phyloP scores from a whole-genome alignment of 2,329 filamentous ascomycete genomes.

The Xylaria sp. region DNA sequence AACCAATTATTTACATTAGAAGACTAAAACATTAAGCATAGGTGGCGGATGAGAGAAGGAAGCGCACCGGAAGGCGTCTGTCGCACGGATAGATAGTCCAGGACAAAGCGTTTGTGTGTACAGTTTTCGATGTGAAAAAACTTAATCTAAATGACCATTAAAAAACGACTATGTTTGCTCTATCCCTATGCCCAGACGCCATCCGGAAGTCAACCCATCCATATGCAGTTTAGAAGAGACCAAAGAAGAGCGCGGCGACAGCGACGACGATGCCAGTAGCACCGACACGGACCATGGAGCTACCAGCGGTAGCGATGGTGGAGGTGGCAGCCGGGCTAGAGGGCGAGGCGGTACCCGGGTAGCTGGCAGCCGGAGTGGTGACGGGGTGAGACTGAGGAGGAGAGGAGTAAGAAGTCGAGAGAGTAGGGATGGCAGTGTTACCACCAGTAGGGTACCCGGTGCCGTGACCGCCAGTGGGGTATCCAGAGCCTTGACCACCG shows the following conservation, averaged over 20 bases:
- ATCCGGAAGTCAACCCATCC: slow-evolving; percentile 13
- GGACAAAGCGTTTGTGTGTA: background rate
- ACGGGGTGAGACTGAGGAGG: background rate
- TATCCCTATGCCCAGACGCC: slow-evolving; percentile 25
- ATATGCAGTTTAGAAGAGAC: slow-evolving; percentile 29
- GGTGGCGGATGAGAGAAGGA: background rate
- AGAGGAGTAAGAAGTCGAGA: background rate
- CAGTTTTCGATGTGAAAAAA: background rate
- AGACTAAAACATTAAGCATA: slow-evolving; percentile 26
- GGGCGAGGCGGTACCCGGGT: background rate
- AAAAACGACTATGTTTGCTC: slow-evolving; percentile 10
- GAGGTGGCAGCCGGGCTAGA: slow-evolving; percentile 22
- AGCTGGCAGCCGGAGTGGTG: slow-evolving; percentile 2
- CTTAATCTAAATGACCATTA: slow-evolving; percentile 22
- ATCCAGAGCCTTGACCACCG: slow-evolving; percentile 8
- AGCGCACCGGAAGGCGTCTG: background rate
- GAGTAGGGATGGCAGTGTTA: slow-evolving; percentile 1
- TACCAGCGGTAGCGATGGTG: slow-evolving; percentile 31
- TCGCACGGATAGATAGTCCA: slow-evolving; percentile 7
- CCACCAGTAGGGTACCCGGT: slow-evolving; percentile 1
- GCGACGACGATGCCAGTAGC: slow-evolving; percentile 33
- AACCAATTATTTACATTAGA: slow-evolving; percentile 27
- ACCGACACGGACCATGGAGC: slow-evolving; percentile 26
- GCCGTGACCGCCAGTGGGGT: slow-evolving; percentile 10
- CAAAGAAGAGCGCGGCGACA: slow-evolving; percentile 34